Base-by-base conservation (phyloP, 2,329 filamentous ascomycete species). In the Lithohypha guttulata region DNA sequence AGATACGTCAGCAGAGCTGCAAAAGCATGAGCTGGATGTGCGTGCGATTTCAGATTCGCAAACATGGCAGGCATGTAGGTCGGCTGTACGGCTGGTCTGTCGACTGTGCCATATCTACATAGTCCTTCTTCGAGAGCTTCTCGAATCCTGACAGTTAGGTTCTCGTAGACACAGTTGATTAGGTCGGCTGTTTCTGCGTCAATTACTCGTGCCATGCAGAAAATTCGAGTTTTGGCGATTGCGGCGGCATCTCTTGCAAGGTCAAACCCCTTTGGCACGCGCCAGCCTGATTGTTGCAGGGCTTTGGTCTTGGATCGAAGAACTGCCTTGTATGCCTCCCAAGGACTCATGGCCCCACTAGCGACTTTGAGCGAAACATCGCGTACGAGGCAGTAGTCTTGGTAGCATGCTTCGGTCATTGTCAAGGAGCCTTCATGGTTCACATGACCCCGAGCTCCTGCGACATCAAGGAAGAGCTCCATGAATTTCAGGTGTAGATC, bases 11-110 rank as follows among this genome's bases (percentile, higher is more conserved):
- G 25, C 31, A 49, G 21, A 19, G 47, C 47, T 8, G 34, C 21
- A 17, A 49, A 22, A 5, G 39, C 42, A 6, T 30, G 20, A 10
- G 33, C 40, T 45, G 15, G 42, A 38, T 21, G 45, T 37, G 1
- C 31, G 6, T 15, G 13, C 15, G 18, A 15, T 6, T 6, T 34
- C 10, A 10, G 8, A 17, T 11, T 13, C 3, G 51, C 50, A 14
- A 60, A 42, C 21, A 62, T 49, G 1, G 56, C 59, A 2, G 60
- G 59, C 26, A 56, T 54, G 23, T 63, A 63, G 6, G 59, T 61
- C 2, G 56, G 52, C 10, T 59, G 49, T 8, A 62, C 52, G 1
- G 59, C 60, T 4, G 53, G 52, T 15, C 52, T 46, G 4, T 51
- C 50, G 10, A 51, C 39, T 1, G 47, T 43, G 1, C 60, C 60